Evolutionary conservation across 1,139 yeast genomes (phyloP), one percentile per base, ranked within the genome.

Genomic region (Diutina rugosa): DNA sequence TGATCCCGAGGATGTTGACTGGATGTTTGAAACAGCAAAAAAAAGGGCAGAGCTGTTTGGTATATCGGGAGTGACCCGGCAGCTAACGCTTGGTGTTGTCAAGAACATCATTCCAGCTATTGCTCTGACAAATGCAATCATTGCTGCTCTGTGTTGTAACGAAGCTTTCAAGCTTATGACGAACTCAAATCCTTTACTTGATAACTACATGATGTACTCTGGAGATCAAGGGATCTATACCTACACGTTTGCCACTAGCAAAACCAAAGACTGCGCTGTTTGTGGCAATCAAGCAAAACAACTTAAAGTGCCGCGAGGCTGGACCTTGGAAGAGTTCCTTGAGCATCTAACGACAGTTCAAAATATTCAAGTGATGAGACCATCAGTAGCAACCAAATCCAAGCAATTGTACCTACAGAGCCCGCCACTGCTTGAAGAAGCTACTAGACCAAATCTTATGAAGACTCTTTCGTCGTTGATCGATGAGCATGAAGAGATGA

Each of bases 71-170:
- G 89, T 93, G 16, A 86, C 95, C 0, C 78, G 80, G 59, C 73
- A 78, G 56, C 75, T 87, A 56, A 85, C 96, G 0, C 77, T 89
- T 57, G 98, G 98, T 0, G 95, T 93, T 54, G 90, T 90, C 55
- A 93, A 93, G 69, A 87, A 87, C 64, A 90, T 93, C 60, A 87
- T 93, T 29, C 99, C 99, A 0, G 93, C 97, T 1, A 88, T 91
- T 57, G 96, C 97, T 0, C 86, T 96, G 1, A 91, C 98, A 0
- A 93, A 93, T 67, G 96, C 98, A 2, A 79, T 93, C 45, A 82
- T 93, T 51, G 97, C 98, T 2, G 97, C 96, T 0, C 79, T 90
- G 14, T 89, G 97, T 67, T 88, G 96, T 65, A 87, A 87, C 63
- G 97, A 91, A 66, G 90, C 88, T 1, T 81, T 90, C 68, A 91